These are phyloP conservation scores for Chaetomium sp. DNA, from an alignment of 2,329 filamentous ascomycete genomes.

Conservation along the genomic window DNA sequence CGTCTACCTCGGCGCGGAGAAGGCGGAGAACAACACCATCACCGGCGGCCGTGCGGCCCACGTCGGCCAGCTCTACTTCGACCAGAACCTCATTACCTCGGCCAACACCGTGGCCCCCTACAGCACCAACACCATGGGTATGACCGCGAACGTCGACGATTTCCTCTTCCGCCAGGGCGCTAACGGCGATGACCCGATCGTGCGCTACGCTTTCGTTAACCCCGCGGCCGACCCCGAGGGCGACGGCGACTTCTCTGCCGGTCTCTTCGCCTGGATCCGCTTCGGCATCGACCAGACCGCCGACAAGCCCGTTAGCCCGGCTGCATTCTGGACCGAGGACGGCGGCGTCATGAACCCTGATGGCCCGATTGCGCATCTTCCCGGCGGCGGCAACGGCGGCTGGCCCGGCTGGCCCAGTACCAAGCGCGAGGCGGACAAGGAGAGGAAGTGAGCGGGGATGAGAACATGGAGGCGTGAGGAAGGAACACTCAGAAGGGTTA, in stretches of 20 bases:
- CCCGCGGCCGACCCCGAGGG: no score
- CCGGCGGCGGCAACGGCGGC: neutral
- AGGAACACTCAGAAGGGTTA: neutral
- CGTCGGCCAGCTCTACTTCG: constrained; percentile 28
- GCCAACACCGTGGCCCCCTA: constrained; percentile 24
- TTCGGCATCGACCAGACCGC: constrained; percentile 27
- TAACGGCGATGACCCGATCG: constrained; percentile 28
- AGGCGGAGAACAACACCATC: constrained; percentile 29
- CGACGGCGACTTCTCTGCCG: constrained; percentile 22
- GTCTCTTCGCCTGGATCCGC: constrained; percentile 28
- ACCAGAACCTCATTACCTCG: constrained; percentile 23
- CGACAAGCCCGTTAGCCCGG: constrained; percentile 22
- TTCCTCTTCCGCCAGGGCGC: constrained; percentile 25
- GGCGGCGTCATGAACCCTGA: constrained; percentile 26
- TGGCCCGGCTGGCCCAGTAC: neutral
- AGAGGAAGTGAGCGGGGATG: neutral
- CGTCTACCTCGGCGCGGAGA: constrained; percentile 37
- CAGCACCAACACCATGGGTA: constrained; percentile 23
- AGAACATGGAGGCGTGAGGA: neutral
- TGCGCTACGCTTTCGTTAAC: constrained; percentile 24
- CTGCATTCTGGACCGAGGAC: constrained; percentile 23
- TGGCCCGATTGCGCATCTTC: constrained; percentile 17
- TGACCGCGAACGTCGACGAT: constrained; percentile 24
- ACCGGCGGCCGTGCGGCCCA: constrained; percentile 24
- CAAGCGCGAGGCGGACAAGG: neutral